phyloP scores from a whole-genome alignment of 495 filamentous ascomycete species.

The Aspergillus steynii region DNA sequence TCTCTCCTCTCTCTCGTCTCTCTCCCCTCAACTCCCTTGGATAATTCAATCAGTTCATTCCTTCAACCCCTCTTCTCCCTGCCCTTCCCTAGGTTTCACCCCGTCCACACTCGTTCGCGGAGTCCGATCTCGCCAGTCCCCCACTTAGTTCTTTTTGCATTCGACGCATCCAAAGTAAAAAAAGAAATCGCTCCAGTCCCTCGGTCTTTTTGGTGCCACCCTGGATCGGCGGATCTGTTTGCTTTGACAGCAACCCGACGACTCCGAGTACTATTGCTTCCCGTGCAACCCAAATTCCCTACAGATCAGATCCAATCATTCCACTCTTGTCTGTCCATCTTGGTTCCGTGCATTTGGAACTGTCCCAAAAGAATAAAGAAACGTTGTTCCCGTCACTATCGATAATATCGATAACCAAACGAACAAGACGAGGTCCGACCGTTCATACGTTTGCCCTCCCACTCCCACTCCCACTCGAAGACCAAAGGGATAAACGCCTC shows the following conservation, averaged over 20 bases:
- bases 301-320: constrained; percentile 11
- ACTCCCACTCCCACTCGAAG: constrained; percentile 8
- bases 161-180: not conserved
- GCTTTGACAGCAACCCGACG: constrained; percentile 21
- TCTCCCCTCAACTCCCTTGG: not conserved
- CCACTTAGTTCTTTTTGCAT: not conserved
- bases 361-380: constrained; percentile 14
- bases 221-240: constrained; percentile 13
- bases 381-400: constrained; percentile 1
- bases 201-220: too few species aligned
- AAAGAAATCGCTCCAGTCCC: not conserved
- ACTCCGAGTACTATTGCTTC: constrained; percentile 11
- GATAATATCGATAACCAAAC: constrained; percentile 5
- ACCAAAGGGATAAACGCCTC: constrained; percentile 21
- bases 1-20: not conserved
- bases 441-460: constrained; percentile 16
- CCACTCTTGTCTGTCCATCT: not conserved
- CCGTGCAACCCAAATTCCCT: constrained; percentile 14
- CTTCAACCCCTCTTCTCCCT: not conserved
- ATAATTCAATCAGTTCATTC: not conserved
- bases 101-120: not conserved
- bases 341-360: not conserved
- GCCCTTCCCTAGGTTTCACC: too few species aligned
- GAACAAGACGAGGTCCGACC: constrained; percentile 6
- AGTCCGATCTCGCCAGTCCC: not conserved